Evolutionary conservation across 352 stramenopile genomes (phyloP), one percentile per base, ranked within the genome.

Genomic region (Elongisporangium undulatum): DNA sequence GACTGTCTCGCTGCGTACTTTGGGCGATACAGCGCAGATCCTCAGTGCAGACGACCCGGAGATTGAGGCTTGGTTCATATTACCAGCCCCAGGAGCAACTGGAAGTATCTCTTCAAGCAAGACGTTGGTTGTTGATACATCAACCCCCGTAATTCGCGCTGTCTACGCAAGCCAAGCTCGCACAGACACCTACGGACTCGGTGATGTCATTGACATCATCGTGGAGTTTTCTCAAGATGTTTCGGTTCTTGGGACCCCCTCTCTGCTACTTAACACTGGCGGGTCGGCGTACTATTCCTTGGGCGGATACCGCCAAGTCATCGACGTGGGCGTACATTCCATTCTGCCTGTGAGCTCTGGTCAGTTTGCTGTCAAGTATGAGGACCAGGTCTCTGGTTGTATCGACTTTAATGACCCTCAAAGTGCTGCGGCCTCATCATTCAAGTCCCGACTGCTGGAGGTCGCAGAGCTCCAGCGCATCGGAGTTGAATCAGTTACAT

Each of bases 191-290:
- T 94, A 91, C 51, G 85, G 82, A 3, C 57, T 85, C 8, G 87
- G 85, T 2, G 83, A 94, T 45, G 71, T 89, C 9, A 62, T 96
- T 20, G 71, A 91, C 19, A 66, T 96, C 21, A 63, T 76, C 3
- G 82, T 93, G 17, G 58, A 68, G 17, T 94, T 89, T 39, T 89
- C 85, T 0, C 68, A 64, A 2, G 76, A 86, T 17, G 71, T 96
- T 1, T 26, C 59, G 4, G 77, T 93, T 2, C 49, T 62, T 2
- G 83, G 78, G 0, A 52, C 62, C 16, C 79, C 82, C 2, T 75
- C 62, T 0, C 53, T 94, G 10, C 15, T 54, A 1, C 53, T 94
- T 0, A 90, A 82, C 23, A 84, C 81, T 0, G 76, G 71, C 8
- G 74, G 77, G 0, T 68, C 56, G 1, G 84, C 82, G 2, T 63